Conservation (phyloP, 352 stramenopile genomes). For the Phytophthora pluvialis region DNA sequence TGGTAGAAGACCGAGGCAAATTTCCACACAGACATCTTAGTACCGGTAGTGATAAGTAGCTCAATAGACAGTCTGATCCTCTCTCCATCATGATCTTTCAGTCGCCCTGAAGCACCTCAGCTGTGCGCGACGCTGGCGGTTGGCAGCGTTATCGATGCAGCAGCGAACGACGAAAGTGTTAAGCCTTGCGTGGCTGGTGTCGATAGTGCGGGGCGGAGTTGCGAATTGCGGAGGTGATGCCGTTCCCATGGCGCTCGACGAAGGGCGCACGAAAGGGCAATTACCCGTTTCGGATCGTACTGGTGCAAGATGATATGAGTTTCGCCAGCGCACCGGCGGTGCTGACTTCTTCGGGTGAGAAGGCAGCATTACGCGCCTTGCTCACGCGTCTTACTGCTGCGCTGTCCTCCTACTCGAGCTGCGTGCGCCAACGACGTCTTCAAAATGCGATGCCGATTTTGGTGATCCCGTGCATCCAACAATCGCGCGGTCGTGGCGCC, state of each 20-base stretch:
- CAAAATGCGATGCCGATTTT: not conserved
- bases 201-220: not conserved
- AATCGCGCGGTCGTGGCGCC: slow-evolving; percentile 9
- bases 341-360: slow-evolving; percentile 9
- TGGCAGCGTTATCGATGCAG: not conserved
- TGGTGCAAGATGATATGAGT: slow-evolving; percentile 37
- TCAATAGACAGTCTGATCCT: too few species aligned
- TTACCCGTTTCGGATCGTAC: slow-evolving; percentile 15
- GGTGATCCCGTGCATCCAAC: slow-evolving; percentile 6
- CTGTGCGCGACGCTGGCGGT: not conserved
- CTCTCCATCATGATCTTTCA: too few species aligned
- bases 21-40: too few species aligned
- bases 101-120: not conserved
- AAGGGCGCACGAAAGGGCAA: slow-evolving; percentile 17
- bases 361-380: not conserved
- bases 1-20: too few species aligned
- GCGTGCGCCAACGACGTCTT: not conserved
- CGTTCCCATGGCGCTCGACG: slow-evolving; percentile 14
- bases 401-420: not conserved
- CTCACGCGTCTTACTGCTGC: not conserved
- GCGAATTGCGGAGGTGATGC: slow-evolving; percentile 1
- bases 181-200: not conserved
- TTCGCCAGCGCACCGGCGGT: slow-evolving; percentile 11
- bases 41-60: too few species aligned
- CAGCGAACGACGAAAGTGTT: not conserved